A percentile compares a stretch with the other conserved stretches of the same genome.
Evolutionary conservation across 352 stramenopile species (phyloP).

Genomic region (Phytopythium oedochilum): DNA sequence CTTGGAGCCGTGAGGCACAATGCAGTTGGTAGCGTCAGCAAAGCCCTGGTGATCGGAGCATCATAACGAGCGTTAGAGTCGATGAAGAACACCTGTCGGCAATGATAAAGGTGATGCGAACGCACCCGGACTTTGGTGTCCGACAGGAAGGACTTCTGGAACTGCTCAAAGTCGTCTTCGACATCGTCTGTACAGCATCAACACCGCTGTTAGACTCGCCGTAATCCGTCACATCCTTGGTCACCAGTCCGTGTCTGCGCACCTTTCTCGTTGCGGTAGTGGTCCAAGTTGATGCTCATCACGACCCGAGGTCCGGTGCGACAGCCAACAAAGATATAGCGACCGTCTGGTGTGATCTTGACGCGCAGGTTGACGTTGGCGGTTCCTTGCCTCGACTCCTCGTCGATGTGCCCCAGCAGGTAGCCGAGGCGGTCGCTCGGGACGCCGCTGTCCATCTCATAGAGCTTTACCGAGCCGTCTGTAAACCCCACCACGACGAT

Average conservation of each 20-base stretch:
- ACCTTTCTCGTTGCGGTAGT: conserved; percentile 84
- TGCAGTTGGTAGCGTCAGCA: conserved; percentile 57
- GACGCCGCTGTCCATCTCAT: conserved; percentile 83
- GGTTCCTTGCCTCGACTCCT: conserved; percentile 54
- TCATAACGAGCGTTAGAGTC: not conserved
- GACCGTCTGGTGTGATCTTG: conserved; percentile 73
- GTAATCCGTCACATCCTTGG: not conserved
- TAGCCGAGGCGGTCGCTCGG: conserved; percentile 79
- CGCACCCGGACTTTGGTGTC: conserved; percentile 57
- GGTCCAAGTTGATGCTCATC: conserved; percentile 79
- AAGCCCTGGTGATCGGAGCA: conserved; percentile 42
- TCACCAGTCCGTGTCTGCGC: conserved; percentile 6
- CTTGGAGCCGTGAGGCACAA: conserved; percentile 5
- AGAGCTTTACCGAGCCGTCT: conserved; percentile 72
- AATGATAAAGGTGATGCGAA: not conserved
- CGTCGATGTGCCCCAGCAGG: conserved; percentile 74
- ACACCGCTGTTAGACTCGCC: not conserved
- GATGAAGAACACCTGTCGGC: too few relatives aligned
- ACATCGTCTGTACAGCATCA: conserved; percentile 40
- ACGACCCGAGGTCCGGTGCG: conserved; percentile 58
- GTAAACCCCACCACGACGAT: conserved; percentile 81
- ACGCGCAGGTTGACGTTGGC: conserved; percentile 52
- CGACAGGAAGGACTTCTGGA: conserved; percentile 69
- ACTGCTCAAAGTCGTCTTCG: conserved; percentile 75
- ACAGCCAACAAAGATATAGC: conserved; percentile 81